Percentiles rank a stretch among this genome's conserved stretches.
Conservation (phyloP, 2,329 filamentous ascomycete species). For the Aureobasidium melanogenum region DNA sequence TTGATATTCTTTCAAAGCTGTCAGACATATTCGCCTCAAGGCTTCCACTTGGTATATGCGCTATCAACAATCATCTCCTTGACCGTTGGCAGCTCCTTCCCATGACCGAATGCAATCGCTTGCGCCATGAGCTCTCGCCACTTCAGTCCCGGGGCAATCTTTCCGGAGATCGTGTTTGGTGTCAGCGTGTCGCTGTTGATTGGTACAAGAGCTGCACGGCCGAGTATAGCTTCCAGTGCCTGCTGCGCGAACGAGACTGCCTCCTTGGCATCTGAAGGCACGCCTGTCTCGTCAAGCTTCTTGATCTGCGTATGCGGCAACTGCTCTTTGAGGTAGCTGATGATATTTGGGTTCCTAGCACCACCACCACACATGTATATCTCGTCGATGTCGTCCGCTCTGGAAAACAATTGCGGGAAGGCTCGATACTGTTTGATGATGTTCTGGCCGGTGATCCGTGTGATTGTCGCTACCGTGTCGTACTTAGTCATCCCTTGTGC, state of each 20-base stretch:
- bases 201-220: not conserved
- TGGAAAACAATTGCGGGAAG: slow-evolving; percentile 8
- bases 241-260: not conserved
- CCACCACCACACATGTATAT: slow-evolving; percentile 23
- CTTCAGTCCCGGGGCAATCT: not conserved
- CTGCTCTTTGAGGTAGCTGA: slow-evolving; percentile 17
- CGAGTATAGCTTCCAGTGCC: not conserved
- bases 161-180: not conserved
- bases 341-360: slow-evolving; percentile 23
- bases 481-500: slow-evolving; percentile 17
- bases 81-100: not conserved
- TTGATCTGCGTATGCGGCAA: slow-evolving; percentile 1
- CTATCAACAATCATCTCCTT: not conserved
- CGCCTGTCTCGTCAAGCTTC: slow-evolving; percentile 14
- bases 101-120: not conserved
- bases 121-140: not conserved
- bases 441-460: slow-evolving; percentile 20
- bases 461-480: slow-evolving; percentile 21
- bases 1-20: too few relatives aligned
- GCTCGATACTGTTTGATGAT: slow-evolving; percentile 18
- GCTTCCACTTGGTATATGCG: too few relatives aligned
- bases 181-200: not conserved
- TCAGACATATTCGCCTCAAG: too few relatives aligned
- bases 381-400: slow-evolving; percentile 17
- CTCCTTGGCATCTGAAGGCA: slow-evolving; percentile 12